Evolutionary conservation across 2,329 filamentous ascomycete genomes (phyloP), one percentile per base, ranked within the genome.

Genomic region (Paraphaeosphaeria minitans): DNA sequence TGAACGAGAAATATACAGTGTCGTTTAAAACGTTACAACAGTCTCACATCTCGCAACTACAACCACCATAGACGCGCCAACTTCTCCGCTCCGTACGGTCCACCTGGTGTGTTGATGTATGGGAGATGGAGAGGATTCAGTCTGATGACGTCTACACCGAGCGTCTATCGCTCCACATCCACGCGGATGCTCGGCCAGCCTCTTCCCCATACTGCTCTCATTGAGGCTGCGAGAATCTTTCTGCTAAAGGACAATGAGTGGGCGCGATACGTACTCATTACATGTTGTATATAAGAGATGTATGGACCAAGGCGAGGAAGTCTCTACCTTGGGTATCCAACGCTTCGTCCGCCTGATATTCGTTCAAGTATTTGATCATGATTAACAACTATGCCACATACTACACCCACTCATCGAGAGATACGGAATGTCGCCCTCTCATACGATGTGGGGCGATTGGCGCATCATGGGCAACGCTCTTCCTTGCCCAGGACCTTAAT

Each of bases 111-210:
- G 56, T 67, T 68, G 53, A 69, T 66, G 60, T 79, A 77, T 0
- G 57, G 59, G 5, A 80, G 63, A 56, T 74, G 68, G 13, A 73
- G 74, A 14, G 73, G 73, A 16, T 78, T 78, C 13, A 81, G 71
- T 3, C 78, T 72, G 56, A 82, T 79, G 5, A 82, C 79, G 27
- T 76, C 75, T 1, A 79, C 80, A 2, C 79, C 79, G 45, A 78
- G 70, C 7, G 69, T 63, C 52, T 78, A 64, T 21, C 58, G 58
- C 53, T 63, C 59, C 55, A 67, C 62, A 59, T 81, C 81, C 61
- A 84, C 69, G 62, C 3, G 80, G 79, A 61, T 82, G 78, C 5
- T 67, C 64, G 5, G 75, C 74, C 2, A 82, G 71, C 4, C 70
- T 64, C 58, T 78, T 78, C 41, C 80, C 80, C 76, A 83, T 81